These are phyloP conservation scores for Fusarium newnesense DNA, from an alignment of 2,329 filamentous ascomycete species.

Conservation along the genomic window DNA sequence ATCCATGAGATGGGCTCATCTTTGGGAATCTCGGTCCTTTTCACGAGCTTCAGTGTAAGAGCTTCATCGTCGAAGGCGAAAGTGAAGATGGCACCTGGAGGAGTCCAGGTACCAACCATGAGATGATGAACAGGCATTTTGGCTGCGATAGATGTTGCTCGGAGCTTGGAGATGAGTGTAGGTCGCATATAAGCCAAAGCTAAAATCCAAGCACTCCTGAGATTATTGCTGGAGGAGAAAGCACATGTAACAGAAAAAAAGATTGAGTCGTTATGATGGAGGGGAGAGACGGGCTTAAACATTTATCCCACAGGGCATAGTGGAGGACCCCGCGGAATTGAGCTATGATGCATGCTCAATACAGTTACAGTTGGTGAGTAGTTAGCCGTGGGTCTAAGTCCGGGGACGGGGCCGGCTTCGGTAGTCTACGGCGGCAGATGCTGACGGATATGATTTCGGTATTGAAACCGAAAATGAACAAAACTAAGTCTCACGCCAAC, in stretches of 20 bases:
- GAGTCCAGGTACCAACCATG: conserved; percentile 93
- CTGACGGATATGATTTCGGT: not conserved
- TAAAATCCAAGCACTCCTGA: not conserved
- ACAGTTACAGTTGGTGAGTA: not conserved
- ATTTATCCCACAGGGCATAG: conserved; percentile 38
- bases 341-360: conserved; percentile 10
- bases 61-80: conserved; percentile 88
- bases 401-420: conserved; percentile 21
- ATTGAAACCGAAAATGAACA: not conserved
- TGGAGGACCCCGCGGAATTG: conserved; percentile 27
- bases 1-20: conserved; percentile 95
- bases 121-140: conserved; percentile 84
- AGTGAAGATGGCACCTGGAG: conserved; percentile 89
- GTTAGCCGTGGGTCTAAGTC: conserved; percentile 18
- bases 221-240: not conserved
- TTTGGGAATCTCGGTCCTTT: conserved; percentile 81
- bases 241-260: not conserved
- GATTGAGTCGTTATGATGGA: conserved; percentile 17
- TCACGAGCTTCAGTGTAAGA: conserved; percentile 77
- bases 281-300: conserved; percentile 40
- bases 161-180: conserved; percentile 24
- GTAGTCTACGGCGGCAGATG: conserved; percentile 38
- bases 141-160: conserved; percentile 21
- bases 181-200: conserved; percentile 7
- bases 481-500: too few species aligned